These are phyloP conservation scores for Rhinocladiella similis DNA, from an alignment of 2,329 filamentous ascomycete species.

Conservation along the genomic window DNA sequence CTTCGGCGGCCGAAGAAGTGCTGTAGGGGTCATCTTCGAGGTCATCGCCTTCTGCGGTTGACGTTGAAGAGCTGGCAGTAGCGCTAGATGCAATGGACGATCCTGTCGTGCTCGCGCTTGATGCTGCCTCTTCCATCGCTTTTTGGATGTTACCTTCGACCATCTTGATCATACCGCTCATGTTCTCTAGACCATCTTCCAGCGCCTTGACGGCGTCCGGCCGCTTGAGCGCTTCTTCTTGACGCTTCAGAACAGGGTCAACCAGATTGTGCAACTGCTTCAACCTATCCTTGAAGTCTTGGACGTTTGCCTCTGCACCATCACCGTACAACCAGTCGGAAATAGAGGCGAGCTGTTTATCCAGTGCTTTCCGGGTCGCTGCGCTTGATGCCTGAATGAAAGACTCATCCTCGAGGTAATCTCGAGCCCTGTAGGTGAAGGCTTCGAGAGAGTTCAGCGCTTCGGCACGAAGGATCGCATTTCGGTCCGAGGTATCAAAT, in stretches of 20 bases:
- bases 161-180: constrained; percentile 67
- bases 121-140: constrained; percentile 61
- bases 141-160: constrained; percentile 74
- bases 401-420: constrained; percentile 73
- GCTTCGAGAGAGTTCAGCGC: constrained; percentile 89
- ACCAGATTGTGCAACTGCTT: constrained; percentile 77
- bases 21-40: constrained; percentile 69
- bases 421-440: constrained; percentile 85
- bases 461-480: constrained; percentile 76
- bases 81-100: constrained; percentile 45
- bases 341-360: constrained; percentile 65
- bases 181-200: constrained; percentile 69
- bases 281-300: constrained; percentile 73
- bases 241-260: constrained; percentile 72
- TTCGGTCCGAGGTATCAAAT: constrained; percentile 82
- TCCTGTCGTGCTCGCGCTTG: constrained; percentile 53
- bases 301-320: constrained; percentile 71
- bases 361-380: constrained; percentile 65
- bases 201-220: constrained; percentile 69
- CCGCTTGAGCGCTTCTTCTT: constrained; percentile 69
- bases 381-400: constrained; percentile 73
- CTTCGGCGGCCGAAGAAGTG: constrained; percentile 33
- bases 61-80: constrained; percentile 50
- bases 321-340: constrained; percentile 93
- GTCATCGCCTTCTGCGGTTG: constrained; percentile 57